Evolutionary conservation across 2,329 filamentous ascomycete genomes (phyloP).

Genomic region (Alternaria viburni): DNA sequence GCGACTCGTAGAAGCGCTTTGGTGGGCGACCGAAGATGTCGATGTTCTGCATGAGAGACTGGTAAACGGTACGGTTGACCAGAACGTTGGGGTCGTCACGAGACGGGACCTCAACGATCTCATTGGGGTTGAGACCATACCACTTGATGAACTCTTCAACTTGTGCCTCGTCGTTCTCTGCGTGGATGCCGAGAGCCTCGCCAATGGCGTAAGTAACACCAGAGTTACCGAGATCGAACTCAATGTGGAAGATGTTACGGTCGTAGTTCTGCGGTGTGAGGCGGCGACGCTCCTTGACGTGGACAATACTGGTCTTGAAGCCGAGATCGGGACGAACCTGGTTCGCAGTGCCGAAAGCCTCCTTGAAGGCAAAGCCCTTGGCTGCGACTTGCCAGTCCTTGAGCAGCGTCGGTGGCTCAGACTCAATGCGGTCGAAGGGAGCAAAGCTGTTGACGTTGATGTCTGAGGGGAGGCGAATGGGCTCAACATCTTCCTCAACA

Average conservation of each 20-base stretch:
- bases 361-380: conserved; percentile 90
- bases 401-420: conserved; percentile 70
- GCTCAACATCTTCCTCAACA: conserved; percentile 63
- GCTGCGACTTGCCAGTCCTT: conserved; percentile 83
- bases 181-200: conserved; percentile 94
- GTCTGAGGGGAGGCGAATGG: conserved; percentile 64
- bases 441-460: conserved; percentile 83
- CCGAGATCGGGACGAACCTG: conserved; percentile 83
- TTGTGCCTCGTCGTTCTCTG: conserved; percentile 83
- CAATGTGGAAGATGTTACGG: conserved; percentile 99
- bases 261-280: conserved; percentile 89
- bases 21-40: conserved; percentile 97
- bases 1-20: conserved; percentile 95
- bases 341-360: conserved; percentile 79
- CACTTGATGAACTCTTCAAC: conserved; percentile 86
- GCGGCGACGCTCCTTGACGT: conserved; percentile 93
- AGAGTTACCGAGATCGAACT: conserved; percentile 92
- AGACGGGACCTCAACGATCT: conserved; percentile 88
- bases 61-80: conserved; percentile 91
- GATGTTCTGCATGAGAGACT: conserved; percentile 88
- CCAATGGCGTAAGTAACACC: conserved; percentile 96
- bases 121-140: conserved; percentile 82
- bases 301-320: conserved; percentile 84
- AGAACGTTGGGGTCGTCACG: conserved; percentile 76
- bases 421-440: conserved; percentile 76